Base-by-base conservation (phyloP, 805 yeast species). In the Kockiozyma suomiensis region DNA sequence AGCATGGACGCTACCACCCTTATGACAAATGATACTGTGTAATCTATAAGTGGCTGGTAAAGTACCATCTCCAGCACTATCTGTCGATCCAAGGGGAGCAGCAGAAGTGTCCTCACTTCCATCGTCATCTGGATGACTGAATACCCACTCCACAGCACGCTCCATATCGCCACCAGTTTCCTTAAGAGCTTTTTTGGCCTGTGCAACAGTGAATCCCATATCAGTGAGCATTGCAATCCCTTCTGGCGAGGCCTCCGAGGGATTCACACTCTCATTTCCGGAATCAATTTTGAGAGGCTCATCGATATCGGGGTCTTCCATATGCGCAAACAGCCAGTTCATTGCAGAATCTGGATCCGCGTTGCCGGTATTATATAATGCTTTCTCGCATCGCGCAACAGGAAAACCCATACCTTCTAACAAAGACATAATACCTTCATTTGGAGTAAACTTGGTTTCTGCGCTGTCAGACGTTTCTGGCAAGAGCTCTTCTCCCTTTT, bases 111-210 rank as follows among this genome's bases (percentile, higher is more conserved):
- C 21, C 4, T 56, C 66, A 5, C 64, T 51, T 7, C 58, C 62
- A 6, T 59, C 57, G 6, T 66, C 96, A 62, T 88, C 88, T 10
- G 96, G 90, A 70, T 93, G 82, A 25, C 76, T 75, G 70, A 94
- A 94, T 5, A 94, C 79, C 98, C 98, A 94, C 61, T 91, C 97
- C 3, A 91, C 87, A 3, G 98, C 88, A 0, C 82, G 82, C 67
- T 88, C 92, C 1, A 85, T 76, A 69, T 87, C 87, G 28, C 82
- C 82, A 32, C 51, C 61, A 66, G 81, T 85, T 53, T 86, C 65
- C 19, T 80, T 58, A 43, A 94, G 75, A 0, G 97, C 96, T 66
- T 89, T 89, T 51, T 74, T 79, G n/a, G 94, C 85, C 58, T 89
- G 76, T 51, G 81, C 78, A 0, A 73, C 72, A 4, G 84, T 69